phyloP scores from a whole-genome alignment of 2,329 filamentous ascomycete species.

The Coniella lustricola region DNA sequence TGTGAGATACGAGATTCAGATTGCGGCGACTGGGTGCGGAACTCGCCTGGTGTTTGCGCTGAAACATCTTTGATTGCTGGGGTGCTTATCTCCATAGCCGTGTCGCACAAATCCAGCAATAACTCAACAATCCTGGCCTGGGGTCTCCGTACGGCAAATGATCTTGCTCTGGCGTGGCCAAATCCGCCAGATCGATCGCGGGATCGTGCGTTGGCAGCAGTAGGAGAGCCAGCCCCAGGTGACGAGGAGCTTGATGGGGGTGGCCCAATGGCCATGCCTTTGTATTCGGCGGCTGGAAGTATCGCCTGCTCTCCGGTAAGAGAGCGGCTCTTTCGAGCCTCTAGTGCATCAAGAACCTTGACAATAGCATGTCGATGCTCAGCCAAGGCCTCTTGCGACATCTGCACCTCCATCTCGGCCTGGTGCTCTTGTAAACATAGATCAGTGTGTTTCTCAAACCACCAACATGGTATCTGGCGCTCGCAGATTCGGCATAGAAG shows the following conservation, averaged over 20 bases:
- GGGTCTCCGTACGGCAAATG: constrained; percentile 85
- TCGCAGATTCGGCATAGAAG: constrained; percentile 96
- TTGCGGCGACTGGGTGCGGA: constrained; percentile 89
- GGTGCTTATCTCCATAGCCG: constrained; percentile 87
- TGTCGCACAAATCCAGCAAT: constrained; percentile 91
- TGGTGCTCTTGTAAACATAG: constrained; percentile 91
- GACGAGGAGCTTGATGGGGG: constrained; percentile 64
- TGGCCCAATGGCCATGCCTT: constrained; percentile 76
- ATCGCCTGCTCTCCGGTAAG: constrained; percentile 46
- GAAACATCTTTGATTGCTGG: constrained; percentile 84
- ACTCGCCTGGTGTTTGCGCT: constrained; percentile 61
- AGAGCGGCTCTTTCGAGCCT: constrained; percentile 65
- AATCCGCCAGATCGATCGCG: constrained; percentile 64
- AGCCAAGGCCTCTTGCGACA: constrained; percentile 83
- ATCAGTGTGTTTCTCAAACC: constrained; percentile 99
- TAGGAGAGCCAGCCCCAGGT: constrained; percentile 63
- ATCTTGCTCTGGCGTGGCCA: constrained; percentile 73
- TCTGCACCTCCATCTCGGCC: constrained; percentile 95
- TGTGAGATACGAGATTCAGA: constrained; percentile 93
- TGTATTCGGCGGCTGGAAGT: constrained; percentile 69
- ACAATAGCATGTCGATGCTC: constrained; percentile 95
- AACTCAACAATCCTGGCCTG: constrained; percentile 91
- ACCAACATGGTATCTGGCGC: constrained; percentile 95
- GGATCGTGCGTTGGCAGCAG: constrained; percentile 65
- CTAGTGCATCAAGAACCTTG: constrained; percentile 85